Conservation (phyloP, 768 basidiomycete genomes). For the Leccinum barrowsii region DNA sequence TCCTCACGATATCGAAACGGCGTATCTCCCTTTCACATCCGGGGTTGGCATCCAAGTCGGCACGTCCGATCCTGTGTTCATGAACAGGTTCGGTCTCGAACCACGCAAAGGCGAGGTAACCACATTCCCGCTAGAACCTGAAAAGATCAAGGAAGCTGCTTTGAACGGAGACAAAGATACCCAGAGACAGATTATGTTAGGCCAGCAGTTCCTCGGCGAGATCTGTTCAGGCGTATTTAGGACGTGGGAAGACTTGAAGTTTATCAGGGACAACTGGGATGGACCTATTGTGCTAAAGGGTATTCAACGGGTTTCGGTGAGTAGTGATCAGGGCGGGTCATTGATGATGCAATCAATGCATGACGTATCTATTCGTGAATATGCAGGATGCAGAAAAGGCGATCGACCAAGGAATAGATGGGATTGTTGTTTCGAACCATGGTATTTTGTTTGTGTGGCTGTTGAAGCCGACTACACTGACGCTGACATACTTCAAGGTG, state of each 20-base stretch:
- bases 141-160: conserved; percentile 38
- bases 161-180: conserved; percentile 48
- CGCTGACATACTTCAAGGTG: conserved; percentile 40
- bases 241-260: conserved; percentile 68
- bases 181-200: conserved; percentile 40
- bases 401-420: conserved; percentile 39
- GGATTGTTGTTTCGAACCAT: conserved; percentile 48
- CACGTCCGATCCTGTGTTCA: conserved; percentile 74
- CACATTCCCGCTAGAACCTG: conserved; percentile 58
- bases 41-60: conserved; percentile 68
- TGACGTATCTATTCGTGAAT: not conserved
- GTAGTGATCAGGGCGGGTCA: conserved; percentile 13
- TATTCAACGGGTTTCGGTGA: conserved; percentile 60
- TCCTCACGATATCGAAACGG: conserved; percentile 63
- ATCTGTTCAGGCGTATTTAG: conserved; percentile 58
- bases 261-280: conserved; percentile 71
- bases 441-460: conserved; percentile 9
- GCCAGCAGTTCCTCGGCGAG: conserved; percentile 61
- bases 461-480: not conserved
- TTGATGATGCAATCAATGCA: not conserved
- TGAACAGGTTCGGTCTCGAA: conserved; percentile 50
- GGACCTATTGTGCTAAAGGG: conserved; percentile 77
- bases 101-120: conserved; percentile 38
- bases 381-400: conserved; percentile 49
- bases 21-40: conserved; percentile 64